These are phyloP conservation scores for Fraxinus paxiana DNA, from an alignment of 305 asterid species.

Conservation along the genomic window DNA sequence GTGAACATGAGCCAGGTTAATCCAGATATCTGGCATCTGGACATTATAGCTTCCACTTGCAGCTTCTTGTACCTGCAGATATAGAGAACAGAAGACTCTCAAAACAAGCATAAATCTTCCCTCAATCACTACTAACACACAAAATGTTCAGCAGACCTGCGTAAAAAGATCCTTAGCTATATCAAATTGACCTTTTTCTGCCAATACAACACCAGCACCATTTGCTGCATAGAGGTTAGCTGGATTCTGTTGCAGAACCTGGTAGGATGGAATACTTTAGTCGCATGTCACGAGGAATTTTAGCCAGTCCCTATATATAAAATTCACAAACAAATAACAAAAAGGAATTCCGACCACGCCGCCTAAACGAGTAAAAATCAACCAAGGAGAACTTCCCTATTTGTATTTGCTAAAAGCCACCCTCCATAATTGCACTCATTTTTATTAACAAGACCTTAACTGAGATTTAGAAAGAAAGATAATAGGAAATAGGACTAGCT, in stretches of 20 bases:
- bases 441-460: background rate
- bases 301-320: slow-evolving; percentile 9
- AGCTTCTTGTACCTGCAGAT: slow-evolving; percentile 92
- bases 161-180: slow-evolving; percentile 93
- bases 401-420: background rate
- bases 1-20: slow-evolving; percentile 96
- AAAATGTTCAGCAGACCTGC: slow-evolving; percentile 57
- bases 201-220: slow-evolving; percentile 94
- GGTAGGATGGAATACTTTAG: slow-evolving; percentile 32
- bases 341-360: slow-evolving; percentile 1
- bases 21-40: slow-evolving; percentile 99
- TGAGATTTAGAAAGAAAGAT: background rate
- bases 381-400: background rate
- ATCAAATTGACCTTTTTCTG: slow-evolving; percentile 97
- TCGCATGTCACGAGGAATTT: slow-evolving; percentile 16
- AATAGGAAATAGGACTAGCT: slow-evolving; percentile 3
- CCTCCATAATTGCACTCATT: slow-evolving; percentile 10
- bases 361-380: slow-evolving; percentile 9
- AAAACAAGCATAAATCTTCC: slow-evolving; percentile 18
- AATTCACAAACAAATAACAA: slow-evolving; percentile 12
- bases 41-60: slow-evolving; percentile 86
- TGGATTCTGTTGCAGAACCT: slow-evolving; percentile 84
- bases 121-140: slow-evolving; percentile 13
- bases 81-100: slow-evolving; percentile 22
- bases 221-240: slow-evolving; percentile 96